Evolutionary conservation across 306 rosid genomes (phyloP).

Genomic region (Cicer judaicum): DNA sequence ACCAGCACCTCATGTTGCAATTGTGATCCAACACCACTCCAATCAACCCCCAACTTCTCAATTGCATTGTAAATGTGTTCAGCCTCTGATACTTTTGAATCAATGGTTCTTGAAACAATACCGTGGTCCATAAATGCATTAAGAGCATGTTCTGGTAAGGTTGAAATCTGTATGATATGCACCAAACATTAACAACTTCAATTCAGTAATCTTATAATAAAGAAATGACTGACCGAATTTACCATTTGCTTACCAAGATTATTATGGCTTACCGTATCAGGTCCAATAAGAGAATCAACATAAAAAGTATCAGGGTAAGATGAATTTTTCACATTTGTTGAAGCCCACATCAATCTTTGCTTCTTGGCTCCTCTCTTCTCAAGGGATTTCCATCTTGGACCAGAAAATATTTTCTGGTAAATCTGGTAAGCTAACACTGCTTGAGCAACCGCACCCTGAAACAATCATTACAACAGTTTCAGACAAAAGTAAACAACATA

Average conservation of each 20-base stretch:
- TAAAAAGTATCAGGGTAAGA: conserved; percentile 47
- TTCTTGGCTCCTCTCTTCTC: conserved; percentile 93
- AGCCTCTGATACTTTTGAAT: conserved; percentile 73
- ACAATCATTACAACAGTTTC: conserved; percentile 14
- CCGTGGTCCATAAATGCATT: conserved; percentile 87
- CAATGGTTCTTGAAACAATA: conserved; percentile 73
- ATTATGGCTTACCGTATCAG: conserved; percentile 67
- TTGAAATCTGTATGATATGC: conserved; percentile 66
- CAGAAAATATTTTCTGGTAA: conserved; percentile 81
- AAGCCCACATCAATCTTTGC: conserved; percentile 59
- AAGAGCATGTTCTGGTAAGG: conserved; percentile 85
- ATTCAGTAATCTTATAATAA: conserved; percentile 7
- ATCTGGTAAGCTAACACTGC: conserved; percentile 60
- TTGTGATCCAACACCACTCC: conserved; percentile 73
- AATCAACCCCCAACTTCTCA: conserved; percentile 81
- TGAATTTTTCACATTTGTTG: conserved; percentile 51
- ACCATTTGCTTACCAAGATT: background rate
- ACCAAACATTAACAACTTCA: conserved; percentile 21
- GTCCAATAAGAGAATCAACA: conserved; percentile 58
- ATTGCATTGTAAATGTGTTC: conserved; percentile 75
- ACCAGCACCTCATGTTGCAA: conserved; percentile 56
- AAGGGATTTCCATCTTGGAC: conserved; percentile 79
- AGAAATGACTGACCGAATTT: conserved; percentile 17
- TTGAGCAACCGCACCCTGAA: conserved; percentile 54
- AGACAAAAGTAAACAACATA: background rate